Evolutionary conservation across 108 stramenopile species (phyloP), one percentile per base, ranked within the genome.

Genomic region (Schizochytrium sp.): DNA sequence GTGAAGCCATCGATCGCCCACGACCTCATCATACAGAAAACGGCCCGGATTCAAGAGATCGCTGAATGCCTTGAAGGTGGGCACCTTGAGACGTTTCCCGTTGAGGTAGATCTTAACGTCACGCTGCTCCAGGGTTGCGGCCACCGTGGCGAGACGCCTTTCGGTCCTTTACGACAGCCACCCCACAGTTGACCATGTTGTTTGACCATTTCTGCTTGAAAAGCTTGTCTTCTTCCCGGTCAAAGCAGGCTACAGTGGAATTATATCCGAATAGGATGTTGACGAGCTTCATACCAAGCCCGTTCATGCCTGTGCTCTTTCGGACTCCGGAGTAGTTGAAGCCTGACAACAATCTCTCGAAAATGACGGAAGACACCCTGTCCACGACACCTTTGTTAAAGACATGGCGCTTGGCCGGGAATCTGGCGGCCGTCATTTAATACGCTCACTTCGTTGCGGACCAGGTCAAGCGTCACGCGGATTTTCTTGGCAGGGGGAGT

Each of bases 271-370:
- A 95, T 90, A 97, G 95, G 45, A 96, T 96, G 89, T 97, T 97
- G 59, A 96, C 92, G 53, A 97, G 90, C 69, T 97, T 97, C 19
- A 96, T 96, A 4, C 97, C 97, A 58, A 95, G 96, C 3, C 97
- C 97, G 92, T 97, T 95, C 5, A 95, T 87, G 12, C 97, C 97
- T 55, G 97, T 96, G 10, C 96, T 96, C 59, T 95, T 60, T 4
- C 87, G 57, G 25, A 5, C 19, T 19, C 72, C 5, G 5, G 60
- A 29, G 55, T 91, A 92, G 58, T 91, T 92, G 5, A 44, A 60
- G 3, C 92, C 92, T 5, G 90, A 90, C 83, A 91, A 21, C 1
- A 89, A 44, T 29, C 89, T 60, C 10, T 90, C 92, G 25, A 92
- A 90, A 3, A 92, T 25, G 41, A 92, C 57, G 58, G 89, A 48